Evolutionary conservation across 305 asterid species (phyloP).

Genomic region (Rubia peregrina): DNA sequence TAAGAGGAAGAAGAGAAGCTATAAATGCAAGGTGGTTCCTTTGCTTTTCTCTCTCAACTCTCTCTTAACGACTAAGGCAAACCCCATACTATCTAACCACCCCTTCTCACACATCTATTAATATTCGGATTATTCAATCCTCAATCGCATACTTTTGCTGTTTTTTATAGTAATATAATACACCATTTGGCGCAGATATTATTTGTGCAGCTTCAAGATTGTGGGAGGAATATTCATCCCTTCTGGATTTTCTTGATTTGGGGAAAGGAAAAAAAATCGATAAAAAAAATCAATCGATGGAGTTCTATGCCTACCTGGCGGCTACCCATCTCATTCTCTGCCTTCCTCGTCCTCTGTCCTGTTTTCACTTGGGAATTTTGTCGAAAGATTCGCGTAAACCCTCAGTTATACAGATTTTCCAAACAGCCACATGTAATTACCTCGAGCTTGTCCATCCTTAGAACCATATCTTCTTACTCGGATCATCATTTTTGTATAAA

Average conservation of each 20-base stretch:
- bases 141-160: too few species aligned
- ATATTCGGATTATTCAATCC: neutral
- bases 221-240: slow-evolving; percentile 8
- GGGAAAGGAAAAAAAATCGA: neutral
- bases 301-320: neutral
- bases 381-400: slow-evolving; percentile 31
- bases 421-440: slow-evolving; percentile 42
- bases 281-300: neutral
- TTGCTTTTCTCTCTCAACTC: slow-evolving; percentile 5
- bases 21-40: slow-evolving; percentile 18
- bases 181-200: neutral
- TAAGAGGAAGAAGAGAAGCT: slow-evolving; percentile 1
- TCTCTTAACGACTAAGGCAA: slow-evolving; percentile 18
- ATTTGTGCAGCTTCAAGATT: slow-evolving; percentile 1
- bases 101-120: neutral
- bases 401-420: slow-evolving; percentile 10
- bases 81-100: slow-evolving; percentile 8
- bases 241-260: slow-evolving; percentile 12
- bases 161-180: neutral
- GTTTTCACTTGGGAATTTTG: slow-evolving; percentile 37
- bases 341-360: slow-evolving; percentile 46
- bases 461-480: slow-evolving; percentile 32
- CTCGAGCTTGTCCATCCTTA: slow-evolving; percentile 24
- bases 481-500: slow-evolving; percentile 40
- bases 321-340: slow-evolving; percentile 57